Evolutionary conservation across 2,329 filamentous ascomycete genomes (phyloP).

Genomic region (Xylariaceae sp.): DNA sequence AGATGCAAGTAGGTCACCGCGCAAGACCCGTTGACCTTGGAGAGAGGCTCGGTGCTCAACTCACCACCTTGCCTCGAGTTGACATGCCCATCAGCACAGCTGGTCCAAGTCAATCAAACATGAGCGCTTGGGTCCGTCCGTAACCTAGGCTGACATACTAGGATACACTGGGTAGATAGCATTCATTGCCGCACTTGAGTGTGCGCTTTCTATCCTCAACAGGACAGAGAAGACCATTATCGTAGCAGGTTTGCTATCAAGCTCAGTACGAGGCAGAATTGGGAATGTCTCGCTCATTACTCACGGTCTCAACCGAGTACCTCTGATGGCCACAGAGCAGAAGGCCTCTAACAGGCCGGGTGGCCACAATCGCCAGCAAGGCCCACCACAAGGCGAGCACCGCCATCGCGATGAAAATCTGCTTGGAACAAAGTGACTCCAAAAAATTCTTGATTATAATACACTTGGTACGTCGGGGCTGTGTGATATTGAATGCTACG

Average conservation of each 20-base stretch:
- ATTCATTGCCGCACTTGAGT: constrained; percentile 24
- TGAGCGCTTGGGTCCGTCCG: not conserved
- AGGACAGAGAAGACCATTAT: constrained; percentile 27
- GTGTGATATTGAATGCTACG: too few relatives aligned
- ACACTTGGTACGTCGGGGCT: not conserved
- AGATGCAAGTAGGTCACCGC: constrained; percentile 31
- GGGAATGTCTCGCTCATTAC: constrained; percentile 1
- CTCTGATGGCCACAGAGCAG: constrained; percentile 20
- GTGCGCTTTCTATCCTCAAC: constrained; percentile 23
- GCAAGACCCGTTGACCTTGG: constrained; percentile 9
- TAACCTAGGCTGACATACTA: constrained; percentile 18
- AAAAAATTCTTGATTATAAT: too few relatives aligned
- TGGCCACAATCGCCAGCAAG: constrained; percentile 12
- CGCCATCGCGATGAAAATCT: constrained; percentile 6
- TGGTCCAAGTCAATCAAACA: constrained; percentile 4
- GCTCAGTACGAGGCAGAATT: constrained; percentile 5
- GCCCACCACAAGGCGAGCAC: constrained; percentile 17
- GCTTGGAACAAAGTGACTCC: not conserved
- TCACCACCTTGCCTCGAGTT: constrained; percentile 12
- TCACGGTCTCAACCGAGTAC: constrained; percentile 21
- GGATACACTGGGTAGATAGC: constrained; percentile 24
- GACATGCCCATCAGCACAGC: constrained; percentile 4
- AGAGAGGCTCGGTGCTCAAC: constrained; percentile 4
- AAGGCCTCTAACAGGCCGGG: constrained; percentile 10
- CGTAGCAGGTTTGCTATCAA: constrained; percentile 24